phyloP scores from a whole-genome alignment of 495 filamentous ascomycete genomes.

The Saxispiralis lemnorum region DNA sequence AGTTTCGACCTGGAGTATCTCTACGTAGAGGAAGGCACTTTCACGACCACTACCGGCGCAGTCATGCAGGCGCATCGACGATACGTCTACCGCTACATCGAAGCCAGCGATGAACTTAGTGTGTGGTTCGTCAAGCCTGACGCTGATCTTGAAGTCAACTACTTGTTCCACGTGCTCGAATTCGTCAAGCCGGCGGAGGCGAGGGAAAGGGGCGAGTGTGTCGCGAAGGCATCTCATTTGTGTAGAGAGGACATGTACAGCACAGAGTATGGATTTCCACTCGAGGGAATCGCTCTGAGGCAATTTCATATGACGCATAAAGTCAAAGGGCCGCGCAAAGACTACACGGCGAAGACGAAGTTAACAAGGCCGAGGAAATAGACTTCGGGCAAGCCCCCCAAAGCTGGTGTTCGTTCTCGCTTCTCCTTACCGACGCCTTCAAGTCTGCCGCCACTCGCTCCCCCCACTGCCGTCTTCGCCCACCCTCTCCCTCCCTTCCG shows the following conservation, averaged over 20 bases:
- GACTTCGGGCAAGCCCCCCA: too few relatives aligned
- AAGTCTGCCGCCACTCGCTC: slow-evolving; percentile 8
- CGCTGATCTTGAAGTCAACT: slow-evolving; percentile 33
- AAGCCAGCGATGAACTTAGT: slow-evolving; percentile 35
- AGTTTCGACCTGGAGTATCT: slow-evolving; percentile 37
- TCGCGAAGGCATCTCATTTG: slow-evolving; percentile 41
- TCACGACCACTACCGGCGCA: slow-evolving; percentile 27
- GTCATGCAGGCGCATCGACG: slow-evolving; percentile 20
- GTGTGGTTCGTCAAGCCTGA: slow-evolving; percentile 48
- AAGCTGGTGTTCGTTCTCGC: neutral
- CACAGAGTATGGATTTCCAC: slow-evolving; percentile 41
- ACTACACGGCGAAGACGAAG: slow-evolving; percentile 31
- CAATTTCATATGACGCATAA: slow-evolving; percentile 40
- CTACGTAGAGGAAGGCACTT: slow-evolving; percentile 46
- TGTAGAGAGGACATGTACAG: slow-evolving; percentile 49
- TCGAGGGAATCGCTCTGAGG: slow-evolving; percentile 33
- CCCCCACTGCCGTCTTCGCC: slow-evolving; percentile 15
- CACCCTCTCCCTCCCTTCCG: slow-evolving; percentile 26
- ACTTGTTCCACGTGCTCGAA: slow-evolving; percentile 45
- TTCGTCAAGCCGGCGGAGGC: slow-evolving; percentile 16
- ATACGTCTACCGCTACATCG: slow-evolving; percentile 42
- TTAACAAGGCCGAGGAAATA: slow-evolving; percentile 7
- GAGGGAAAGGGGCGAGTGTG: slow-evolving; percentile 28
- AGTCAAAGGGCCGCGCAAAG: slow-evolving; percentile 50
- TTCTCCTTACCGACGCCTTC: neutral